These are phyloP conservation scores for Nicotiana sylvestris DNA, from an alignment of 257 asterid species.

Conservation along the genomic window DNA sequence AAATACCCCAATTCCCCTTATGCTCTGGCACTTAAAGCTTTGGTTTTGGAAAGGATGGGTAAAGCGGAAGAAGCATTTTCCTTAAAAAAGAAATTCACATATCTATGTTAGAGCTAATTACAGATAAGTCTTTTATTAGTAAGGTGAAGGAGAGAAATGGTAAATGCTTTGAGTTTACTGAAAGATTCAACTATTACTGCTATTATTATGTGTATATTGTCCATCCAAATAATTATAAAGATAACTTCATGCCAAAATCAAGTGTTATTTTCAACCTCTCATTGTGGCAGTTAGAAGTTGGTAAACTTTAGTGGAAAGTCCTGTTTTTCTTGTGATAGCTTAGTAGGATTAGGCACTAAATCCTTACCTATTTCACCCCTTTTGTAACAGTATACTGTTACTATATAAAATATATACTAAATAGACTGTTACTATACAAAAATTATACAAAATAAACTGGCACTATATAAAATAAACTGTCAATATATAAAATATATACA, in stretches of 20 bases:
- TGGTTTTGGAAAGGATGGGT: constrained; percentile 82
- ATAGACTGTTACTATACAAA: no score
- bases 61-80: constrained; percentile 55
- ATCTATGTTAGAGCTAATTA: no score
- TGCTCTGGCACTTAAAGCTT: constrained; percentile 86
- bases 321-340: neutral
- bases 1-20: constrained; percentile 83
- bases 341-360: neutral
- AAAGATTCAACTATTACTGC: neutral
- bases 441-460: no score
- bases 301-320: constrained; percentile 4
- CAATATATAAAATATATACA: no score
- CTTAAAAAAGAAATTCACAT: neutral
- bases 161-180: neutral
- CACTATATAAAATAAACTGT: no score
- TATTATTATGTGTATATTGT: neutral
- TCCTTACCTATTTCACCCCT: neutral
- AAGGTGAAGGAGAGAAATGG: neutral
- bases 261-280: neutral
- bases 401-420: no score
- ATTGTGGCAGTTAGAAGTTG: neutral
- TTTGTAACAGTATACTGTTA: no score
- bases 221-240: neutral
- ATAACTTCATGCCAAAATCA: neutral
- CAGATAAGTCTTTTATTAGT: neutral